Conservation (phyloP, 305 asterid genomes). For the Fraxinus angustifolia region DNA sequence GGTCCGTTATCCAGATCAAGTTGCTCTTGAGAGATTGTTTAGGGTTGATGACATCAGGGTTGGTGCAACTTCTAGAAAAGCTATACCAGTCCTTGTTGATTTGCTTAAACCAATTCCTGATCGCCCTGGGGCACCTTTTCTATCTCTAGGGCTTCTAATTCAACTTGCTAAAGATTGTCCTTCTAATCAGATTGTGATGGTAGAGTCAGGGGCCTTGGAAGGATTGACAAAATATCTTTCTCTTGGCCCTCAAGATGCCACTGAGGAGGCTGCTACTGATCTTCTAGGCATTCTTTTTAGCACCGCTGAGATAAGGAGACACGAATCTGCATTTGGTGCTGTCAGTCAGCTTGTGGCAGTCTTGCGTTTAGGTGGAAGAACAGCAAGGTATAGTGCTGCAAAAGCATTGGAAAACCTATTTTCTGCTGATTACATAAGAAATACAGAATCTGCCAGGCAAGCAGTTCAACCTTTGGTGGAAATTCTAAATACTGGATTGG, state of each 20-base stretch:
- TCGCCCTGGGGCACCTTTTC: constrained; percentile 98
- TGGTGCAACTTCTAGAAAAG: constrained; percentile 96
- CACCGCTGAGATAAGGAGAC: constrained; percentile 95
- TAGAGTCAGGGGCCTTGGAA: constrained; percentile 95
- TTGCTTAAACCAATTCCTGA: constrained; percentile 97
- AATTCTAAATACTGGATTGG: constrained; percentile 83
- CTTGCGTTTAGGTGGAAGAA: constrained; percentile 95
- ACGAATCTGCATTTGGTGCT: constrained; percentile 96
- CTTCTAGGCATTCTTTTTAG: constrained; percentile 84
- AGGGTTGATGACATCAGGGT: constrained; percentile 94
- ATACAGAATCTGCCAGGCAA: constrained; percentile 95
- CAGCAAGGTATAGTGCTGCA: constrained; percentile 97
- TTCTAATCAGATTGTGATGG: constrained; percentile 87
- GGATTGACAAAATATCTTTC: constrained; percentile 95
- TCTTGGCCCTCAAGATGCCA: constrained; percentile 92
- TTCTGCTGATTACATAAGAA: constrained; percentile 96
- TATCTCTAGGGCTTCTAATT: constrained; percentile 83
- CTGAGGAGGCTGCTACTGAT: constrained; percentile 99
- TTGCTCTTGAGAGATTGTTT: constrained; percentile 90
- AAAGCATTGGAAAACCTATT: constrained; percentile 94
- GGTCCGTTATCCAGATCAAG: constrained; percentile 91
- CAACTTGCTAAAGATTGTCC: constrained; percentile 88
- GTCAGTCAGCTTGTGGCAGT: constrained; percentile 96
- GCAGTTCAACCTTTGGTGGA: constrained; percentile 98
- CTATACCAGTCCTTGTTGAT: constrained; percentile 98